A percentile compares a stretch with the other conserved stretches of the same genome.
Conservation (phyloP, 306 rosid genomes). For the Vigna radiata region DNA sequence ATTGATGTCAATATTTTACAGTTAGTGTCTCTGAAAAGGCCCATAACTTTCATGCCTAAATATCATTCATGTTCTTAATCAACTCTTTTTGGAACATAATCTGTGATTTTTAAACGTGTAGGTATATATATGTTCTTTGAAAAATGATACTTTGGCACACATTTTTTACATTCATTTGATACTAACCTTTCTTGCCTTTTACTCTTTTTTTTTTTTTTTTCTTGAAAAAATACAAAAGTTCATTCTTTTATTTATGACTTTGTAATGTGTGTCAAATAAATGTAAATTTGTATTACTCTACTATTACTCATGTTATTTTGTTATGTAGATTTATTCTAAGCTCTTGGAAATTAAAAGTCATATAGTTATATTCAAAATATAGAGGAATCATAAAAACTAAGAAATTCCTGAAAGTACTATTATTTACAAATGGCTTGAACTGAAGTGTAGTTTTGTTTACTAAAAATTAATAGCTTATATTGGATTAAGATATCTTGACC, state of each 20-base stretch:
- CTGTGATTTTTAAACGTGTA: slow-evolving; percentile 18
- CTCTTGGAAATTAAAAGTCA: slow-evolving; percentile 20
- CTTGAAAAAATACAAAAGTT: no score
- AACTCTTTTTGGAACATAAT: not conserved
- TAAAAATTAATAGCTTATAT: slow-evolving; percentile 1
- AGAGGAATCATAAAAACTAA: not conserved
- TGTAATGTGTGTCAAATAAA: no score
- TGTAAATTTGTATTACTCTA: no score
- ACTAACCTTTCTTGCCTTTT: no score
- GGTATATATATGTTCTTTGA: not conserved
- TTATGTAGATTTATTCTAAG: not conserved
- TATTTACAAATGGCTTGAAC: slow-evolving; percentile 34
- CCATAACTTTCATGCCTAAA: slow-evolving; percentile 21
- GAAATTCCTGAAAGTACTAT: slow-evolving; percentile 28
- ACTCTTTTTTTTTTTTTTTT: no score
- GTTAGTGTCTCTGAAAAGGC: not conserved
- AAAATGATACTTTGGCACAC: no score
- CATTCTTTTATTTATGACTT: no score
- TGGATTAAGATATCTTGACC: slow-evolving; percentile 34
- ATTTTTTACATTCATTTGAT: no score
- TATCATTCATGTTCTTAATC: slow-evolving; percentile 6
- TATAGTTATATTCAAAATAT: not conserved
- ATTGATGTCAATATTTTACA: not conserved
- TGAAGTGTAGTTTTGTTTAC: slow-evolving; percentile 15
- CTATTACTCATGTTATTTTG: not conserved